These are phyloP conservation scores for Staphylotrichum longicolle DNA, from an alignment of 495 filamentous ascomycete species.

Conservation along the genomic window DNA sequence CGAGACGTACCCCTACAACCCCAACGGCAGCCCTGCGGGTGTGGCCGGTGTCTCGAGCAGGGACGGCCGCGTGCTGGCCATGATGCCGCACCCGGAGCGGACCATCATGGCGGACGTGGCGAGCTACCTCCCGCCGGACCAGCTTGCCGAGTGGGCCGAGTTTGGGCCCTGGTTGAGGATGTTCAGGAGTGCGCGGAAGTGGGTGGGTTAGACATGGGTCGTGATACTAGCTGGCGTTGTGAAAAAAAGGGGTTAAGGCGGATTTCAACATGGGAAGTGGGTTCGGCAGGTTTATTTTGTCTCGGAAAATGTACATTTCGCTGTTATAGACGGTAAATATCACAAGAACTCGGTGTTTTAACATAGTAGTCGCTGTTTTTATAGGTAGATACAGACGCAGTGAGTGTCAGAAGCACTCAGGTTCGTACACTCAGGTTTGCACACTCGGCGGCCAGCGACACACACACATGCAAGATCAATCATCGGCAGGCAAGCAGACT, in stretches of 20 bases:
- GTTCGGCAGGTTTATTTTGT: conserved; percentile 1
- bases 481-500: too few relatives aligned
- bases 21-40: conserved; percentile 85
- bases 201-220: conserved; percentile 61
- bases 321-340: not conserved
- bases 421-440: too few relatives aligned
- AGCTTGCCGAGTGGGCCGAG: conserved; percentile 73
- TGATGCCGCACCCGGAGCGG: conserved; percentile 97
- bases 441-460: too few relatives aligned
- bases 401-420: too few relatives aligned
- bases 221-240: conserved; percentile 5
- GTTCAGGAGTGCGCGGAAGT: conserved; percentile 76
- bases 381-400: too few relatives aligned
- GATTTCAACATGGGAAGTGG: not conserved
- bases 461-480: too few relatives aligned
- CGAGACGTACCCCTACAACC: conserved; percentile 85
- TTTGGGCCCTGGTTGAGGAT: conserved; percentile 85
- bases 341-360: not conserved
- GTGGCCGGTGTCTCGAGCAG: conserved; percentile 77
- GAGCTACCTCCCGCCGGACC: conserved; percentile 66
- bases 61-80: conserved; percentile 82
- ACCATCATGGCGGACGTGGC: conserved; percentile 81
- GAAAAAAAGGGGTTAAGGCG: not conserved
- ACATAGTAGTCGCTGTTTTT: not conserved
- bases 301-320: not conserved